Base-by-base conservation (phyloP, 2,329 filamentous ascomycete species). In the Coniochaeta sp. region DNA sequence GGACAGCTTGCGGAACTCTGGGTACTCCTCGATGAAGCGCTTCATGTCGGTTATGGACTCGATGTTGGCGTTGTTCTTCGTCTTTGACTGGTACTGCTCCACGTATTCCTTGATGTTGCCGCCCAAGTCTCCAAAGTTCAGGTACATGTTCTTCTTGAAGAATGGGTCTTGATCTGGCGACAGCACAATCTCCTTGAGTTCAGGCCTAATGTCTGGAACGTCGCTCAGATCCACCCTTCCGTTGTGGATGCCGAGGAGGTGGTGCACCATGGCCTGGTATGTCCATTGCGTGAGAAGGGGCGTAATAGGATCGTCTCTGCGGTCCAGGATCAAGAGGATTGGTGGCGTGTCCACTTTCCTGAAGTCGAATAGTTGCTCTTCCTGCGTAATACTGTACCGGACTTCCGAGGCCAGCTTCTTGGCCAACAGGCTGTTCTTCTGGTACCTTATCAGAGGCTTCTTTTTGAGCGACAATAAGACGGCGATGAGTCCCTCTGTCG, bases 211-310 rank as follows among this genome's bases (percentile, higher is more conserved):
- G 59, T 96, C 92, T 14, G 90, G 90, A 0, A 96, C 87, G 59
- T 90, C 84, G 63, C 88, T 89, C 36, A 99, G 79, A 70, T 96
- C 89, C 0, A 99, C 95, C 57, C 93, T 85, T n/a, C 95, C 95
- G 71, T 98, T 98, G 61, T 90, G 85, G 65, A 99, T 96, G 5
- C 95, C 95, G 14, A 99, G 80, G 1, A 98, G 78, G 70, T 99
- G 95, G 71, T 99, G 95, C 0, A 99, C 95, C 93, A 99, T 99
- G n/a, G 95, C 95, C 75, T 99, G 95, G 70, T 99, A 99, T 28
- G 95, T 99, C 95, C 95, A 99, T 72, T 99, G 95, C 2, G 92
- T 96, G 56, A 99, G 81, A 12, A 99, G 78, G 0, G 95, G 95
- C 3, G 95, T 99, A 57, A 98, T 89, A 0, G 95, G 93, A 69